Evolutionary conservation across 1,284 basidiomycete species (phyloP).

Genomic region (Porodaedalea pini): DNA sequence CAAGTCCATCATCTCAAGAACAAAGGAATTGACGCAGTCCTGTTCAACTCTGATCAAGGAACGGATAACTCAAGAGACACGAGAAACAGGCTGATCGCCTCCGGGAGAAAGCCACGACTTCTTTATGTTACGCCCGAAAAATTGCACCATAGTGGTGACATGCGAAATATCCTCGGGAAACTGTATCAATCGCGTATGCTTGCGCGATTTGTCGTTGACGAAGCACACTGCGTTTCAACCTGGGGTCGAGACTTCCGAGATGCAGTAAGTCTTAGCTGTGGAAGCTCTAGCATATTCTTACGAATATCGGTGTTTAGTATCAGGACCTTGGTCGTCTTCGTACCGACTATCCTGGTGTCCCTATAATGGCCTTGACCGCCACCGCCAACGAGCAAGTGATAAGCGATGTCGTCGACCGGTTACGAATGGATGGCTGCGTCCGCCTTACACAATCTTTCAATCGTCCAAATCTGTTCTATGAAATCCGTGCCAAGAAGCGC

Average conservation of each 20-base stretch:
- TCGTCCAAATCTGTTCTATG: constrained; percentile 83
- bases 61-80: constrained; percentile 42
- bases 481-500: constrained; percentile 64
- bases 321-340: constrained; percentile 67
- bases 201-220: constrained; percentile 93
- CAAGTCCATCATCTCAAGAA: constrained; percentile 74
- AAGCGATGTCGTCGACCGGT: constrained; percentile 72
- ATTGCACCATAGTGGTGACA: constrained; percentile 59
- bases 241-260: constrained; percentile 86
- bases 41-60: constrained; percentile 64
- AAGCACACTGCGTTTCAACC: constrained; percentile 89
- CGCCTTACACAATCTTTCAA: constrained; percentile 87
- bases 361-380: constrained; percentile 95
- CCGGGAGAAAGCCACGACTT: constrained; percentile 51
- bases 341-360: constrained; percentile 69
- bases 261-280: constrained; percentile 45
- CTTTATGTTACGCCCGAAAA: constrained; percentile 96
- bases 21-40: constrained; percentile 69
- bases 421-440: constrained; percentile 61
- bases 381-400: constrained; percentile 82
- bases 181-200: constrained; percentile 59
- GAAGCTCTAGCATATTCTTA: neutral
- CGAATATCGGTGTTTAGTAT: constrained; percentile 46
- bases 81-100: constrained; percentile 37
- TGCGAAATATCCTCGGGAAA: constrained; percentile 53